These are phyloP conservation scores for Penicillium canescens DNA, from an alignment of 495 filamentous ascomycete genomes.

Conservation along the genomic window DNA sequence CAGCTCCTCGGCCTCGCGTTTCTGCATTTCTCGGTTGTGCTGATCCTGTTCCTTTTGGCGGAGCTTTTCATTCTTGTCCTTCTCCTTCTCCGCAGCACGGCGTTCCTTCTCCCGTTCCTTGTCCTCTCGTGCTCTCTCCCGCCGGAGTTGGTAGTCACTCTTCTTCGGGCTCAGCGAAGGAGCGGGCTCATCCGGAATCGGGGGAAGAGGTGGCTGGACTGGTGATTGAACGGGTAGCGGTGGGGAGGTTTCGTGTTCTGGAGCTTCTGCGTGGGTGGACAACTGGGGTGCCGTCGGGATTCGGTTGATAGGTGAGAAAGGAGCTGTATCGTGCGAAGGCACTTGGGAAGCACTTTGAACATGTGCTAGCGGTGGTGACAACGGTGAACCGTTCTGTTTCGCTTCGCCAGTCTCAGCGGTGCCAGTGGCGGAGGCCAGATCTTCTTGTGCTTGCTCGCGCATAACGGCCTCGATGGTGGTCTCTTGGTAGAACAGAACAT, in stretches of 20 bases:
- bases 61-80: slow-evolving; percentile 62
- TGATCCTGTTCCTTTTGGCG: slow-evolving; percentile 63
- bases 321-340: slow-evolving; percentile 47
- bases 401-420: slow-evolving; percentile 56
- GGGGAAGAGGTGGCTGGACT: slow-evolving; percentile 33
- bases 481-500: slow-evolving; percentile 97
- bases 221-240: slow-evolving; percentile 15
- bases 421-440: slow-evolving; percentile 51
- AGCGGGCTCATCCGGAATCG: slow-evolving; percentile 35
- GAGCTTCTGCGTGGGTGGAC: slow-evolving; percentile 34
- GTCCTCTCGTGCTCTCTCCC: slow-evolving; percentile 55
- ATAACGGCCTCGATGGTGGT: slow-evolving; percentile 87
- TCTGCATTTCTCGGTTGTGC: slow-evolving; percentile 45
- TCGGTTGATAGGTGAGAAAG: slow-evolving; percentile 56
- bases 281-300: slow-evolving; percentile 60
- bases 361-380: slow-evolving; percentile 34
- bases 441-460: slow-evolving; percentile 80
- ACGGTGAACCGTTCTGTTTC: slow-evolving; percentile 42
- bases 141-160: slow-evolving; percentile 46
- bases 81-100: slow-evolving; percentile 67
- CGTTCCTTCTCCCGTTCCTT: slow-evolving; percentile 47
- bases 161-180: slow-evolving; percentile 39
- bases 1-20: slow-evolving; percentile 58
- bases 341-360: slow-evolving; percentile 43
- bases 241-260: slow-evolving; percentile 24